Evolutionary conservation across 2,329 filamentous ascomycete genomes (phyloP).

Genomic region (Ceratocystis colombiana): DNA sequence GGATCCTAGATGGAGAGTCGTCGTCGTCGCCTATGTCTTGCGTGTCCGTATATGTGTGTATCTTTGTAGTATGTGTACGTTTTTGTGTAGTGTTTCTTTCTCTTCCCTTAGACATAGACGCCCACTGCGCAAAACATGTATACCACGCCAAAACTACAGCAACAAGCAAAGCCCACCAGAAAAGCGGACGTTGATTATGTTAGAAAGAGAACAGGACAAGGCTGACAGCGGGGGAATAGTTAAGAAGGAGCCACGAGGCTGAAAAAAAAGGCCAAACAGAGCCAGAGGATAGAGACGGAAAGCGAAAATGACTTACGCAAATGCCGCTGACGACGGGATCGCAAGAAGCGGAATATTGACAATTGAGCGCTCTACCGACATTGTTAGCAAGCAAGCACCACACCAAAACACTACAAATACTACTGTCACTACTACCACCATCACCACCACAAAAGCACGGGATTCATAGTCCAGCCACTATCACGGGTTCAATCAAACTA

Average conservation of each 20-base stretch:
- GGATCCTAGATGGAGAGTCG: constrained; percentile 27
- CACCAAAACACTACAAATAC: no score
- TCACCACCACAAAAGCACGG: no score
- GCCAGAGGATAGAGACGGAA: background rate
- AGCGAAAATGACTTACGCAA: constrained; percentile 58
- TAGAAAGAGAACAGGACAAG: constrained; percentile 17
- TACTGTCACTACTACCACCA: no score
- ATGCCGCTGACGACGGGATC: constrained; percentile 73
- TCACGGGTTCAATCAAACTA: no score
- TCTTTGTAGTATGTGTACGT: background rate
- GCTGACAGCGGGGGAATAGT: constrained; percentile 24
- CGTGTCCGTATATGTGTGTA: constrained; percentile 27
- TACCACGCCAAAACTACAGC: constrained; percentile 71
- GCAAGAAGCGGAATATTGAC: constrained; percentile 67
- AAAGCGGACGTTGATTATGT: constrained; percentile 27
- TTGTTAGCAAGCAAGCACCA: background rate
- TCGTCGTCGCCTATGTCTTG: constrained; percentile 29
- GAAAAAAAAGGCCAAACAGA: background rate
- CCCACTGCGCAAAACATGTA: constrained; percentile 99
- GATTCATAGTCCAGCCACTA: no score
- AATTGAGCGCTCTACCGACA: constrained; percentile 61
- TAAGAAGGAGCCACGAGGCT: constrained; percentile 1
- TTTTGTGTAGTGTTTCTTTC: constrained; percentile 28
- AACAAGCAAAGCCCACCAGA: background rate
- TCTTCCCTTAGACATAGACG: constrained; percentile 68